These are phyloP conservation scores for Tarenaya hassleriana DNA, from an alignment of 345 rosid genomes.

Conservation along the genomic window DNA sequence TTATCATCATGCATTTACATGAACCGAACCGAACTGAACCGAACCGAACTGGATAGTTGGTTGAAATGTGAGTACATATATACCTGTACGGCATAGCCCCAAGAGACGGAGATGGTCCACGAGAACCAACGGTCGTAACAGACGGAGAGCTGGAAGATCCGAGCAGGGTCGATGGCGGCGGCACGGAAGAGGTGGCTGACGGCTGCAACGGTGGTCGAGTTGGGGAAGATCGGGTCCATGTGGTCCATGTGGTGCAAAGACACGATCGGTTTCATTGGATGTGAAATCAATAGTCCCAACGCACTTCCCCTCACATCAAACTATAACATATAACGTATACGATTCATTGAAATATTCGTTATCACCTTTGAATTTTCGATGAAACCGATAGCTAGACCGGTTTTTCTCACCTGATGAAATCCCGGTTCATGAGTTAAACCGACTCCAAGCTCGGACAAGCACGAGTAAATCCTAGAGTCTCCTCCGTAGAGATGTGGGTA, in stretches of 20 bases:
- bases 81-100: slow-evolving; percentile 86
- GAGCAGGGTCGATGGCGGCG: slow-evolving; percentile 49
- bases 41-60: too few species aligned
- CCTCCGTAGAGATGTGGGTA: slow-evolving; percentile 87
- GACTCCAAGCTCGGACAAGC: slow-evolving; percentile 82
- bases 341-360: background rate
- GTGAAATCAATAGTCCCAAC: slow-evolving; percentile 66
- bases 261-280: slow-evolving; percentile 60
- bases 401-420: slow-evolving; percentile 70
- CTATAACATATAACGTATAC: slow-evolving; percentile 25
- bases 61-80: background rate
- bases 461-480: slow-evolving; percentile 63
- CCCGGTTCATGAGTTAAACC: slow-evolving; percentile 71
- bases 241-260: slow-evolving; percentile 69
- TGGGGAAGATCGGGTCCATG: slow-evolving; percentile 62
- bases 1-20: too few species aligned
- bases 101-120: slow-evolving; percentile 81
- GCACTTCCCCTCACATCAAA: slow-evolving; percentile 64
- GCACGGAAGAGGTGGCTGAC: slow-evolving; percentile 50
- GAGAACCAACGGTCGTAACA: slow-evolving; percentile 72
- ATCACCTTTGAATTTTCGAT: too few species aligned
- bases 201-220: slow-evolving; percentile 45
- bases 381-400: background rate
- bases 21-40: too few species aligned
- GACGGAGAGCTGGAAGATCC: slow-evolving; percentile 65